Conservation (phyloP, 2,329 filamentous ascomycete genomes). For the Monosporascus sp. region DNA sequence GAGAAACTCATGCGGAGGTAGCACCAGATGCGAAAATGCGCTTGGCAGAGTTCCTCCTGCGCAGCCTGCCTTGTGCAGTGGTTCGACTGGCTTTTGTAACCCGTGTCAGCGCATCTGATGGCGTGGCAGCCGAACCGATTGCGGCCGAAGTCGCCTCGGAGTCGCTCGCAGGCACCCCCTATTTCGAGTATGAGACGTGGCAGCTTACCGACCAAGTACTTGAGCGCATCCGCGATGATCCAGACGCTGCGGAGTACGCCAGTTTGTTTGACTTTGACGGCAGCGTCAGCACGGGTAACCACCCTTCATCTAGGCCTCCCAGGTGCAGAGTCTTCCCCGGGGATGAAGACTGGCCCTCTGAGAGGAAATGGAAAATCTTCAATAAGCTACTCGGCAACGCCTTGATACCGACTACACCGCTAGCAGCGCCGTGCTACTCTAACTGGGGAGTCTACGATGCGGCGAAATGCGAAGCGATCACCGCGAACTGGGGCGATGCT, state of each 20-base stretch:
- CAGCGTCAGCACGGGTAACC: neutral
- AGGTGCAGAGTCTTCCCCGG: neutral
- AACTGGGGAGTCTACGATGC: neutral
- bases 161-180: neutral
- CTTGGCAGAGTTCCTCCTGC: too few species aligned
- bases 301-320: neutral
- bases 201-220: neutral
- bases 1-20: too few species aligned
- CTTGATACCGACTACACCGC: neutral
- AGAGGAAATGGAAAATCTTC: neutral
- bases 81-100: too few species aligned
- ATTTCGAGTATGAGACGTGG: neutral
- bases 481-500: neutral
- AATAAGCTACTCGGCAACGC: neutral
- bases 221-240: neutral
- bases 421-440: neutral
- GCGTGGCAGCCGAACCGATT: too few species aligned
- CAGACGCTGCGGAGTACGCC: neutral
- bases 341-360: neutral
- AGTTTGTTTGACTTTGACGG: neutral
- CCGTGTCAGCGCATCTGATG: too few species aligned
- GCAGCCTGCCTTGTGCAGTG: too few species aligned
- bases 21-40: too few species aligned
- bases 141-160: too few species aligned
- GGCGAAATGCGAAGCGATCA: neutral